A percentile compares a stretch with the other conserved stretches of the same genome.
These are phyloP conservation scores for Cyamopsis tetragonoloba DNA, from an alignment of 306 rosid genomes.

Conservation along the genomic window DNA sequence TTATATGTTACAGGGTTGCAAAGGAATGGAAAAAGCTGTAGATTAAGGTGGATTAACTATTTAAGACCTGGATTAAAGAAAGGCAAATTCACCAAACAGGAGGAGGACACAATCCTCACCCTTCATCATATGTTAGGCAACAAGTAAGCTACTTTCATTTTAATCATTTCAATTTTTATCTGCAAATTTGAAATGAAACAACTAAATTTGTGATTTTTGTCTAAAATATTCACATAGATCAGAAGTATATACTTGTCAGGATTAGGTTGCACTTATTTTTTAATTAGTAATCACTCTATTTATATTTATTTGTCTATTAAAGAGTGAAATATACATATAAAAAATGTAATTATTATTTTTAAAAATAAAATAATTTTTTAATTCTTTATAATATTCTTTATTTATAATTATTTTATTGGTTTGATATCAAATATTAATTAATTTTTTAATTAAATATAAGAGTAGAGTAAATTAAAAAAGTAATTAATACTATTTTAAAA, in stretches of 20 bases:
- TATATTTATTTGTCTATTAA: too few species aligned
- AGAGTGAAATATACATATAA: too few species aligned
- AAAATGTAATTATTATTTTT: too few species aligned
- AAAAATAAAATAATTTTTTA: too few species aligned
- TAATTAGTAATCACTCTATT: too few species aligned
- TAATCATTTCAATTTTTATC: conserved; percentile 1
- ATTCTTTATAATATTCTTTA: too few species aligned
- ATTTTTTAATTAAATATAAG: too few species aligned
- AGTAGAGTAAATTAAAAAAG: too few species aligned
- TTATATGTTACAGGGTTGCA: conserved; percentile 74
- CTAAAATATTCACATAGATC: conserved; percentile 2
- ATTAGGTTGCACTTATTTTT: neutral
- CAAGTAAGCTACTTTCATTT: conserved; percentile 51
- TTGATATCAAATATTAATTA: too few species aligned
- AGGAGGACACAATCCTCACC: conserved; percentile 68
- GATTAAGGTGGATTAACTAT: conserved; percentile 94
- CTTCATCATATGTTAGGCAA: conserved; percentile 82
- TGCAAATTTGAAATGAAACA: neutral
- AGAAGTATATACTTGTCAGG: conserved; percentile 4
- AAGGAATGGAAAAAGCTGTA: conserved; percentile 96
- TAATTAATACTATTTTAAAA: too few species aligned
- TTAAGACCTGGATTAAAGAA: conserved; percentile 86
- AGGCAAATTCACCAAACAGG: conserved; percentile 75
- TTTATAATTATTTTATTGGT: too few species aligned
- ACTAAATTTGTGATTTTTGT: neutral